Percentiles rank a stretch among this genome's conserved stretches.
phyloP scores from a whole-genome alignment of 352 stramenopile species.

The Globisporangium camurandrum region DNA sequence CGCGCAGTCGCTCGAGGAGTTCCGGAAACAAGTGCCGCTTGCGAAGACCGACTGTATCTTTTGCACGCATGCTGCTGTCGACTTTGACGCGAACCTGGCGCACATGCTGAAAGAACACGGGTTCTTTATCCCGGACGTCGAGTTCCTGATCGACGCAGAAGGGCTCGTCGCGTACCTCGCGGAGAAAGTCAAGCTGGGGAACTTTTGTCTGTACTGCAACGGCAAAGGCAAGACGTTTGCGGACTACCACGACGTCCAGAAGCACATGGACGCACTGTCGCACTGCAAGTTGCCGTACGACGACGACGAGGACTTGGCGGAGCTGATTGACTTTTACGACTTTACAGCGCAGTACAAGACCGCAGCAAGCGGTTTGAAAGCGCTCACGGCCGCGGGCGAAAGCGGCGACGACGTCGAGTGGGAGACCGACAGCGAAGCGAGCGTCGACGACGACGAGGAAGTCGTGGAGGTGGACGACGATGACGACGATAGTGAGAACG shows the following conservation, averaged over 20 bases:
- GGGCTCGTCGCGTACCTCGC: constrained; percentile 90
- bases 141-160: constrained; percentile 88
- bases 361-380: constrained; percentile 31
- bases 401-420: constrained; percentile 49
- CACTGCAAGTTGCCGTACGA: constrained; percentile 91
- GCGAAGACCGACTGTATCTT: constrained; percentile 84
- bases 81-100: constrained; percentile 65
- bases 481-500: constrained; percentile 39
- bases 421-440: constrained; percentile 79
- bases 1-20: constrained; percentile 60
- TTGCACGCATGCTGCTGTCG: constrained; percentile 44
- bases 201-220: constrained; percentile 95
- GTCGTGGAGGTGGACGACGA: constrained; percentile 43
- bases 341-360: constrained; percentile 79
- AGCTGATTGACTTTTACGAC: constrained; percentile 89
- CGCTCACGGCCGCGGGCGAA: constrained; percentile 13
- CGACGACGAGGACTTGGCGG: constrained; percentile 83
- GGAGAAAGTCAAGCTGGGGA: constrained; percentile 94
- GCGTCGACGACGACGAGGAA: constrained; percentile 62
- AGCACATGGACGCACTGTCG: constrained; percentile 92
- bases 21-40: constrained; percentile 65
- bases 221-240: constrained; percentile 86
- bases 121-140: constrained; percentile 94
- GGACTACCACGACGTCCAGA: constrained; percentile 85
- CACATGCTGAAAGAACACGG: constrained; percentile 93